Evolutionary conservation across 2,329 filamentous ascomycete species (phyloP).

Genomic region (Alternaria burnsii): DNA sequence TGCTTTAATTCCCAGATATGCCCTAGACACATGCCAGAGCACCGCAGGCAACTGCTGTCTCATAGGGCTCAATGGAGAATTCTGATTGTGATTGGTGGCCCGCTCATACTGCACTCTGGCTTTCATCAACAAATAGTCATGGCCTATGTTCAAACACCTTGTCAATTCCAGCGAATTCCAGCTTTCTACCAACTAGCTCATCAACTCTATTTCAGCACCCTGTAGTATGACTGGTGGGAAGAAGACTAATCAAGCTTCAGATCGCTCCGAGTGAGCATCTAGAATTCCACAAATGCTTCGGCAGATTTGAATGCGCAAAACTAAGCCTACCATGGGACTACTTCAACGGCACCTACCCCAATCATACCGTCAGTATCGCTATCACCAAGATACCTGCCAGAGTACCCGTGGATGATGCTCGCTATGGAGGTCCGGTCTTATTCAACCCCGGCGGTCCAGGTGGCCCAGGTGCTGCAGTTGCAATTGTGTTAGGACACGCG

Average conservation of each 20-base stretch:
- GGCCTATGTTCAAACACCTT: background rate
- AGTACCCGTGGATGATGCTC: constrained; percentile 46
- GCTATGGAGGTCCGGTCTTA: constrained; percentile 54
- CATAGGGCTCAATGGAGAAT: background rate
- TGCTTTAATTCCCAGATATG: constrained; percentile 1
- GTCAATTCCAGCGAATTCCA: background rate
- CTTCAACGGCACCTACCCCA: constrained; percentile 46
- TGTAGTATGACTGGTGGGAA: background rate
- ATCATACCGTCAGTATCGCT: constrained; percentile 42
- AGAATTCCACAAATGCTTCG: constrained; percentile 44
- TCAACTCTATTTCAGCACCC: background rate
- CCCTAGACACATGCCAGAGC: background rate
- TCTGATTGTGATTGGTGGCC: constrained; percentile 2
- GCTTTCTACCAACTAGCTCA: background rate
- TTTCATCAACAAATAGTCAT: background rate
- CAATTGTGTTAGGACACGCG: constrained; percentile 30
- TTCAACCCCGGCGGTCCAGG: constrained; percentile 58
- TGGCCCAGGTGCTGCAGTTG: constrained; percentile 50
- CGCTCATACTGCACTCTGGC: background rate
- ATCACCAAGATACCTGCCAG: constrained; percentile 44
- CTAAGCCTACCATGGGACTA: constrained; percentile 48
- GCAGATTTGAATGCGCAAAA: constrained; percentile 46
- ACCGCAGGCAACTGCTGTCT: background rate
- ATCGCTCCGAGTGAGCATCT: constrained; percentile 36
- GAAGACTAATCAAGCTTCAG: constrained; percentile 31